phyloP scores from a whole-genome alignment of 139 green algal species.

The Pseudopediastrum boryanum region DNA sequence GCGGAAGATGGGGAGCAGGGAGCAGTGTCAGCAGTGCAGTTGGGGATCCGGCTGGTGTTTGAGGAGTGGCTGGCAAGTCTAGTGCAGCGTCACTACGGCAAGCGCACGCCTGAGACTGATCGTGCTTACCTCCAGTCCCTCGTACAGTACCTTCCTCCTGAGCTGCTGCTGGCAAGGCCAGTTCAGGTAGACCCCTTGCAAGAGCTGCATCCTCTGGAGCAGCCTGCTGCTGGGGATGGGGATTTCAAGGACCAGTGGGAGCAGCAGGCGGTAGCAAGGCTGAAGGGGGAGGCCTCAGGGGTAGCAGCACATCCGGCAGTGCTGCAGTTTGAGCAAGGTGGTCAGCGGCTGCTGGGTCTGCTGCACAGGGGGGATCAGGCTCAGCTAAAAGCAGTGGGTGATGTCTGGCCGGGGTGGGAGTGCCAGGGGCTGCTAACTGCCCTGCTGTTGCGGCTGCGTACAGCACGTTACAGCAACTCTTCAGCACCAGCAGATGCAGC shows the following conservation, averaged over 20 bases:
- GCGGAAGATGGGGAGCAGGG: too few relatives aligned
- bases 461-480: conserved; percentile 9
- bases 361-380: background rate
- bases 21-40: too few relatives aligned
- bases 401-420: conserved; percentile 11
- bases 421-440: background rate
- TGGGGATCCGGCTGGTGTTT: conserved; percentile 1
- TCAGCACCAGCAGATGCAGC: conserved; percentile 1
- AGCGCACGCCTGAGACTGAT: conserved; percentile 9
- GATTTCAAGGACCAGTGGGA: background rate
- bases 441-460: conserved; percentile 16
- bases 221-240: background rate
- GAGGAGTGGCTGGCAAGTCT: conserved; percentile 11
- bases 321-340: background rate
- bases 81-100: conserved; percentile 14
- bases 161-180: background rate
- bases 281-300: background rate
- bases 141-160: background rate
- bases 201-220: conserved; percentile 14
- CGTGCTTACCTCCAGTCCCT: conserved; percentile 4
- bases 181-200: conserved; percentile 12
- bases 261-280: background rate
- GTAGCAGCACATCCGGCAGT: background rate
- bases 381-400: background rate
- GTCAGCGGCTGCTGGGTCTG: conserved; percentile 1